Percentiles rank a stretch among this genome's conserved stretches.
Evolutionary conservation across 148 eudicot genomes (phyloP).

Genomic region (Silene uniflora): DNA sequence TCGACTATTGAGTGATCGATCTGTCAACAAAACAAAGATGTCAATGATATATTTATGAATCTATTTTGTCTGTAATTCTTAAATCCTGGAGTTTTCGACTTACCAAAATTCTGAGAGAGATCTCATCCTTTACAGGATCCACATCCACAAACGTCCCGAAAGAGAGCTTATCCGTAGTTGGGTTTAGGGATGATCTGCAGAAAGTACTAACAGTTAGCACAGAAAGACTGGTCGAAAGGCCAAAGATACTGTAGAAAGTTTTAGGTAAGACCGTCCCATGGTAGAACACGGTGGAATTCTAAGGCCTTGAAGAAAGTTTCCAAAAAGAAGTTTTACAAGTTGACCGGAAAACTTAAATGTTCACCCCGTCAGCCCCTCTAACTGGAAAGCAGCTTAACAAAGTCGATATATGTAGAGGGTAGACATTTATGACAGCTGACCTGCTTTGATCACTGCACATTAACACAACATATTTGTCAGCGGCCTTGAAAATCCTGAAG

Average conservation of each 20-base stretch:
- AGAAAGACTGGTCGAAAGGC: not conserved
- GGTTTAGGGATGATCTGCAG: conserved; percentile 43
- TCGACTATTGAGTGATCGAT: conserved; percentile 66
- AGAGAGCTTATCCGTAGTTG: conserved; percentile 37
- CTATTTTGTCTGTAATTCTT: not conserved
- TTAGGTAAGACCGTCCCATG: not conserved
- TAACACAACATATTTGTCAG: conserved; percentile 27
- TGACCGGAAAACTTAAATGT: not conserved
- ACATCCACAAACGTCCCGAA: conserved; percentile 54
- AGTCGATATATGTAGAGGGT: not conserved
- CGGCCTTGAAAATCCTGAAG: conserved; percentile 33
- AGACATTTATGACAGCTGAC: conserved; percentile 10
- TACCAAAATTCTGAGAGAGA: conserved; percentile 35
- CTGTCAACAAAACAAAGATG: conserved; percentile 25
- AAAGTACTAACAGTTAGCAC: not conserved
- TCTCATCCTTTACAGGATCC: conserved; percentile 42
- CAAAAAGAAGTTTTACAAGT: not conserved
- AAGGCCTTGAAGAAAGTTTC: no score
- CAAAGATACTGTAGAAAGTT: not conserved
- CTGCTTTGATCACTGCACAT: conserved; percentile 42
- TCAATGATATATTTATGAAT: not conserved
- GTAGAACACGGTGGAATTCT: not conserved
- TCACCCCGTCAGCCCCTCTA: not conserved
- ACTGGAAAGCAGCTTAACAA: not conserved
- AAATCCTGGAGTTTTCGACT: not conserved